These are phyloP conservation scores for Brassica nigra DNA, from an alignment of 345 rosid species.

Conservation along the genomic window DNA sequence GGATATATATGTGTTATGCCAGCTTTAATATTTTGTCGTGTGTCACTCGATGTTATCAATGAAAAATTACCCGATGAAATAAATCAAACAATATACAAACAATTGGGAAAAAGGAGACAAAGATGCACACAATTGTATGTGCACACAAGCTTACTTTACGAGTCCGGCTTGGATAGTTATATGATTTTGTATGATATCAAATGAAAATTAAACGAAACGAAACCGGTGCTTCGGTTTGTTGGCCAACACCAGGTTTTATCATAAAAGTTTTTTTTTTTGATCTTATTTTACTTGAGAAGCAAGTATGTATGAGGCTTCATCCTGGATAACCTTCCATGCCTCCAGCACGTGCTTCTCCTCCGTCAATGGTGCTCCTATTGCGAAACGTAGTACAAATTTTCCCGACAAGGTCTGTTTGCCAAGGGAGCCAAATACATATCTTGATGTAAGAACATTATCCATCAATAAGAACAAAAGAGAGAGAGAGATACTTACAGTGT, in stretches of 20 bases:
- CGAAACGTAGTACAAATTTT: constrained; percentile 62
- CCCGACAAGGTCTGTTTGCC: constrained; percentile 66
- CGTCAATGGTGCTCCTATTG: constrained; percentile 86
- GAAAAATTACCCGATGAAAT: no score
- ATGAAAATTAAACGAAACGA: constrained; percentile 12
- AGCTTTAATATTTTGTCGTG: no score
- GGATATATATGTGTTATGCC: no score
- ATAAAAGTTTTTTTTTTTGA: neutral
- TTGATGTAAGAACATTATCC: neutral
- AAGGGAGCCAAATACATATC: neutral
- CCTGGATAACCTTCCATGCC: constrained; percentile 77
- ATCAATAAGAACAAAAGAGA: neutral
- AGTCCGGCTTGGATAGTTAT: neutral
- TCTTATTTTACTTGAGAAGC: constrained; percentile 19
- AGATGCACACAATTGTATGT: neutral
- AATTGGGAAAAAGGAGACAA: neutral
- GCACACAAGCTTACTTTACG: neutral
- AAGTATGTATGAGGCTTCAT: constrained; percentile 57
- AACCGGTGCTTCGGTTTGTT: constrained; percentile 12
- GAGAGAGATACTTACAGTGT: constrained; percentile 57
- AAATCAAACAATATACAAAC: neutral
- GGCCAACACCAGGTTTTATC: neutral
- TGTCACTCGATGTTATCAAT: no score
- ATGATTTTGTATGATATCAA: constrained; percentile 1
- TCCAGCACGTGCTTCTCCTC: constrained; percentile 79